Base-by-base conservation (phyloP, 768 basidiomycete species). In the Boletus sp. region DNA sequence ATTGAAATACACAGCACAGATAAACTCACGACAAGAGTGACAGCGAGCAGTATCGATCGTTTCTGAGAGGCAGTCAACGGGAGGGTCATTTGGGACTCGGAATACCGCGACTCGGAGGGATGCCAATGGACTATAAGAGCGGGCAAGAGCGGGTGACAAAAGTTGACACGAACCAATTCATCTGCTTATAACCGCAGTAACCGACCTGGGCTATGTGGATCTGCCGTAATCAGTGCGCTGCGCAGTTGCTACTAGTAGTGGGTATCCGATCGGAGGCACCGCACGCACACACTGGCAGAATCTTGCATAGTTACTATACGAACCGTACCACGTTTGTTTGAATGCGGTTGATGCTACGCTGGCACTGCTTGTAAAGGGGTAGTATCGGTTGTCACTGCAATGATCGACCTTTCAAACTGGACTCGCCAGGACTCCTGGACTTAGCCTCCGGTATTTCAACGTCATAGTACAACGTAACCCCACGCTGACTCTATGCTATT, bases 1-100 rank as follows among this genome's bases (percentile, higher is more conserved):
- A 24, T 14, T 15, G 11, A 20, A 14, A 35, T 10, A 17, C 14
- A 29, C 3, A 4, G 17, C 7, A 17, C 5, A 1, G n/a, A 33
- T 1, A 7, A 8, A 58, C 69, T 58, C n/a, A 73, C 69, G 35
- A 71, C 18, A 12, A 71, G 42, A 40, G 67, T 48, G 51, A 61
- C 37, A 3, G 71, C 70, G 17, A 71, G 59, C 0, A 73, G 47
- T 29, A 71, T 44, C 10, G 70, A 69, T 12, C 70, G 67, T 45
- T 65, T 73, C 49, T 73, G 70, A 28, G 70, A 64, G 6, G 67
- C 45, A 8, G 70, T 70, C 24, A 69, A 39, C 8, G 69, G 63
- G 54, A 69, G 20, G 36, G 48, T n/a, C 70, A 71, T 71, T 5
- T 29, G 18, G 48, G 42, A 28, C 5, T 18, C 29, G 33, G 46